A percentile compares a stretch with the other conserved stretches of the same genome.
phyloP scores from a whole-genome alignment of 2,329 filamentous ascomycete species.

The Fusarium sp. region DNA sequence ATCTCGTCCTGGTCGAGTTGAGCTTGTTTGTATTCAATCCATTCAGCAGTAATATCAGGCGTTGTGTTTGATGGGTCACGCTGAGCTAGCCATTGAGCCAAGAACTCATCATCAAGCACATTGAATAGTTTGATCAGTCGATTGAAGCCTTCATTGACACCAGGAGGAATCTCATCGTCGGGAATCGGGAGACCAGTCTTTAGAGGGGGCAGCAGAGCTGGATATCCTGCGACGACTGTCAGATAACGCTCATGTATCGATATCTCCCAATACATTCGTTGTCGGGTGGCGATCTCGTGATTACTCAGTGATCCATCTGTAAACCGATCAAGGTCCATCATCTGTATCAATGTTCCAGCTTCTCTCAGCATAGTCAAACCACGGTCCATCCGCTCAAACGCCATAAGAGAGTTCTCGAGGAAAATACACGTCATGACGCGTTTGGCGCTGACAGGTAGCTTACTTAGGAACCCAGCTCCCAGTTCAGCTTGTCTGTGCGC shows the following conservation, averaged over 20 bases:
- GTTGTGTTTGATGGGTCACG: slow-evolving; percentile 36
- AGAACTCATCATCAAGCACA: slow-evolving; percentile 54
- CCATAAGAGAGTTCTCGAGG: slow-evolving; percentile 65
- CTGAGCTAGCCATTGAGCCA: slow-evolving; percentile 54
- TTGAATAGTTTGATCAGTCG: slow-evolving; percentile 54
- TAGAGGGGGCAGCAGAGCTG: slow-evolving; percentile 51
- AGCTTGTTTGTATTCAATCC: slow-evolving; percentile 57
- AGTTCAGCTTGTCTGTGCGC: slow-evolving; percentile 48
- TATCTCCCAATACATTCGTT: slow-evolving; percentile 66
- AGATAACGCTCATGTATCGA: slow-evolving; percentile 70
- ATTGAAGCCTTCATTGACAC: slow-evolving; percentile 54
- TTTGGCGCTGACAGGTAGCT: slow-evolving; percentile 56
- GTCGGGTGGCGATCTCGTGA: slow-evolving; percentile 44
- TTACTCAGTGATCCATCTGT: slow-evolving; percentile 24
- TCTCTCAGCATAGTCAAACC: slow-evolving; percentile 64
- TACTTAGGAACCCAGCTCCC: slow-evolving; percentile 49
- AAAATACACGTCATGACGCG: slow-evolving; percentile 64
- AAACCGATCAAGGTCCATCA: slow-evolving; percentile 32
- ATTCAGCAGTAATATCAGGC: slow-evolving; percentile 51
- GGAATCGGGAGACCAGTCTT: slow-evolving; percentile 44
- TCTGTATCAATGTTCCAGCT: slow-evolving; percentile 54
- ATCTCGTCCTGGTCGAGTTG: slow-evolving; percentile 56
- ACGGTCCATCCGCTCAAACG: slow-evolving; percentile 60
- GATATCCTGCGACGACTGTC: slow-evolving; percentile 62
- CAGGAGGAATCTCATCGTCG: slow-evolving; percentile 50